These are phyloP conservation scores for Thermomyces lanuginosus DNA, from an alignment of 2,329 filamentous ascomycete species.

Conservation along the genomic window DNA sequence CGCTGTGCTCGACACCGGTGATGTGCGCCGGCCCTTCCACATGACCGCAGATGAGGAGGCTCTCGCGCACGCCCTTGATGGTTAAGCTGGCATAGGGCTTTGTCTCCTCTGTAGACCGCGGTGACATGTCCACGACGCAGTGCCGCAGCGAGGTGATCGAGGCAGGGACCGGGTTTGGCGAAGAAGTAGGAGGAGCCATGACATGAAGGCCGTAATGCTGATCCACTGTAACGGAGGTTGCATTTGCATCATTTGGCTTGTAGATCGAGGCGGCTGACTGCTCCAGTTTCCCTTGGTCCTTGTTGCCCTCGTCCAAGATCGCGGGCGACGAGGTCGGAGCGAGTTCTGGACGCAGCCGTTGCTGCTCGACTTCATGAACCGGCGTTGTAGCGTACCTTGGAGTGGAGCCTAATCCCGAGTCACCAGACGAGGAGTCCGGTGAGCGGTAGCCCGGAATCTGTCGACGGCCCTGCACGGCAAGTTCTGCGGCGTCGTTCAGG, in stretches of 20 bases:
- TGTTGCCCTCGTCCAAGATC: constrained; percentile 8
- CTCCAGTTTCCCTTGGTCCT: constrained; percentile 9
- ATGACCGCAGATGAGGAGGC: constrained; percentile 60
- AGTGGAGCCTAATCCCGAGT: constrained; percentile 21
- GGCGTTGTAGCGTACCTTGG: constrained; percentile 23
- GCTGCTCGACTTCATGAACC: constrained; percentile 20
- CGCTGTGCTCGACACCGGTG: constrained; percentile 53
- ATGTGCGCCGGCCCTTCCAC: constrained; percentile 72
- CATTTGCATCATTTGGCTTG: constrained; percentile 45
- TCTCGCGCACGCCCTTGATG: constrained; percentile 52
- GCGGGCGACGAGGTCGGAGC: constrained; percentile 20
- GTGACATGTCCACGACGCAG: constrained; percentile 69
- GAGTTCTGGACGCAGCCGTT: constrained; percentile 20
- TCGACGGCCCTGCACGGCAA: constrained; percentile 34
- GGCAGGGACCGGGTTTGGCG: constrained; percentile 55
- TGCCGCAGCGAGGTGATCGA: constrained; percentile 51
- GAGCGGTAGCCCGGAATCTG: constrained; percentile 28
- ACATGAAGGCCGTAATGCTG: constrained; percentile 56
- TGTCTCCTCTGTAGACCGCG: constrained; percentile 39
- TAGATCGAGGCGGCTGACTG: constrained; percentile 21
- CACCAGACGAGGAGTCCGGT: constrained; percentile 25
- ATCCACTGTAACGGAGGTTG: constrained; percentile 46
- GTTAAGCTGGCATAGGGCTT: constrained; percentile 54
- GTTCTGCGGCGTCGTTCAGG: constrained; percentile 38
- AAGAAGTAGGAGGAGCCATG: constrained; percentile 54